phyloP scores from a whole-genome alignment of 108 stramenopile genomes.

The Fistulifera pelliculosa region DNA sequence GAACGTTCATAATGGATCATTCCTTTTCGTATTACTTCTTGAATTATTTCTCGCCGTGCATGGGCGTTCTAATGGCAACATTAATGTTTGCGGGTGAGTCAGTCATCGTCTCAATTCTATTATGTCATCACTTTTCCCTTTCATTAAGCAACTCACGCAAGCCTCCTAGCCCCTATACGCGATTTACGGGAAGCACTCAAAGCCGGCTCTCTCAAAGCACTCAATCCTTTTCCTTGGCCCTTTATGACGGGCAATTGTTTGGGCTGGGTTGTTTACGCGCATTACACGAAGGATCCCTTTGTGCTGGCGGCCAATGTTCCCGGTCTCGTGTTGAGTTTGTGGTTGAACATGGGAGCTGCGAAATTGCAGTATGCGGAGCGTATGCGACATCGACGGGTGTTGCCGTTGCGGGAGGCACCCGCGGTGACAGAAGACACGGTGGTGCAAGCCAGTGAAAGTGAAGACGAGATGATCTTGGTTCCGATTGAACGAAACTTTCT shows the following conservation, averaged over 20 bases:
- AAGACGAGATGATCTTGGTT: constrained; percentile 15
- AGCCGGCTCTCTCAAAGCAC: constrained; percentile 11
- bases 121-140: constrained; percentile 10
- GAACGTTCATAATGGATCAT: no score
- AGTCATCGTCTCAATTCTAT: constrained; percentile 8
- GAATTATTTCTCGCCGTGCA: constrained; percentile 44
- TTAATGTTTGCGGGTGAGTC: constrained; percentile 29
- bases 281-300: constrained; percentile 52
- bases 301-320: constrained; percentile 66
- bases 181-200: constrained; percentile 40
- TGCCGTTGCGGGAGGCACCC: no score
- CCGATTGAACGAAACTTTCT: constrained; percentile 34
- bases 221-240: constrained; percentile 72
- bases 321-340: constrained; percentile 57
- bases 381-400: no score
- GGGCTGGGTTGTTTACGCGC: constrained; percentile 55
- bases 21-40: constrained; percentile 7
- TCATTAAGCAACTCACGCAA: constrained; percentile 6
- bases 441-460: neutral
- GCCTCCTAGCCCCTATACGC: constrained; percentile 30
- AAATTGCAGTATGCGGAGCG: constrained; percentile 67
- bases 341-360: constrained; percentile 73
- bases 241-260: constrained; percentile 74
- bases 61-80: constrained; percentile 53
- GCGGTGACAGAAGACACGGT: neutral